Conservation (phyloP, 2,329 filamentous ascomycete species). For the Xenoacremonium recifei region DNA sequence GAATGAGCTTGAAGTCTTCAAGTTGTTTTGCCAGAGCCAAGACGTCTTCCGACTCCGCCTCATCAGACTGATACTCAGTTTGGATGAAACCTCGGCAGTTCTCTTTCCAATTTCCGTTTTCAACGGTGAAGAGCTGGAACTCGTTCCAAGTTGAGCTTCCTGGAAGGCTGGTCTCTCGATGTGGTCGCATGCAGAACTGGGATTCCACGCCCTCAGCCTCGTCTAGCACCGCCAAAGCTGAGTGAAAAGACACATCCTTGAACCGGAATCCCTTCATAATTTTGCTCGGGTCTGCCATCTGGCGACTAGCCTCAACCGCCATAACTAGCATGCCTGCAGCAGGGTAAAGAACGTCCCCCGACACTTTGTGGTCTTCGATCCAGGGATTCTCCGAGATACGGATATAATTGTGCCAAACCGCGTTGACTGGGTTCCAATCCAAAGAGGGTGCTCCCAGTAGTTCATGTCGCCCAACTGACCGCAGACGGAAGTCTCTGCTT, state of each 20-base stretch:
- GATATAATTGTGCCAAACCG: conserved; percentile 17
- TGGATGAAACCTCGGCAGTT: background rate
- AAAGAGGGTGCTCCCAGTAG: conserved; percentile 32
- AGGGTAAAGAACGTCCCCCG: conserved; percentile 47
- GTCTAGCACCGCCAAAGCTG: background rate
- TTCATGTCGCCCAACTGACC: conserved; percentile 33
- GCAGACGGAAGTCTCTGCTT: conserved; percentile 27
- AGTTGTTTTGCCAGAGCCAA: background rate
- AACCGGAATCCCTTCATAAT: background rate
- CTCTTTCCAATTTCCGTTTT: background rate
- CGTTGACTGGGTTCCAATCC: conserved; percentile 20
- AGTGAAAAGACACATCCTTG: background rate
- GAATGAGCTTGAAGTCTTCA: background rate
- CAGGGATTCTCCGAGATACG: conserved; percentile 39
- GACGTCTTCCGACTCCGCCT: background rate
- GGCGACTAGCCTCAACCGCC: conserved; percentile 37
- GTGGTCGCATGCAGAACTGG: background rate
- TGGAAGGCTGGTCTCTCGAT: background rate
- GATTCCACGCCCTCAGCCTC: background rate
- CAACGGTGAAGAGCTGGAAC: background rate
- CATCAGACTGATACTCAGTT: background rate
- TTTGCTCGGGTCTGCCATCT: conserved; percentile 2
- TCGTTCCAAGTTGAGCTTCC: background rate
- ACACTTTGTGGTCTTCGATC: conserved; percentile 54
- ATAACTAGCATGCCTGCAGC: conserved; percentile 42